Evolutionary conservation across 331 rosid genomes (phyloP).

Genomic region (Phaseolus coccineus): DNA sequence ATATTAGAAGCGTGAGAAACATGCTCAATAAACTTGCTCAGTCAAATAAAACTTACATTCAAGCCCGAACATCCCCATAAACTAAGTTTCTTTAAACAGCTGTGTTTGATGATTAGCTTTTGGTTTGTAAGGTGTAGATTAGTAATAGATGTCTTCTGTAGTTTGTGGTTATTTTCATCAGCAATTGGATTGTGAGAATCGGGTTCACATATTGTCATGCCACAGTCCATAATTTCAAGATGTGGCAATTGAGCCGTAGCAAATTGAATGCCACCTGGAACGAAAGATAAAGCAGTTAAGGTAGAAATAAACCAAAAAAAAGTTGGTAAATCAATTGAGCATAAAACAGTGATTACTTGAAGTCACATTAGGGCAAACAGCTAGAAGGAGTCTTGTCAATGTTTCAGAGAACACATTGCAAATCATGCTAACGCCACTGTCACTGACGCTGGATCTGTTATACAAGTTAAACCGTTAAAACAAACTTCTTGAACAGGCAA

Average conservation of each 20-base stretch:
- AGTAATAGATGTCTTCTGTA: conserved; percentile 47
- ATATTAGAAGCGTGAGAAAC: conserved; percentile 35
- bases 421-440: conserved; percentile 93
- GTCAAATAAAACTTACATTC: conserved; percentile 67
- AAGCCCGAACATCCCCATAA: conserved; percentile 97
- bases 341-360: conserved; percentile 71
- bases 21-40: conserved; percentile 6
- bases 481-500: not conserved
- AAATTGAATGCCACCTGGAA: conserved; percentile 92
- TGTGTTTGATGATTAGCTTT: conserved; percentile 88
- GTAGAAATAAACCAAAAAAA: conserved; percentile 17
- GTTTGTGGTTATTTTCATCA: conserved; percentile 48
- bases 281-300: conserved; percentile 23
- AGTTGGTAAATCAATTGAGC: conserved; percentile 30
- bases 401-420: conserved; percentile 90
- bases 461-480: conserved; percentile 33
- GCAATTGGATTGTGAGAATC: conserved; percentile 50
- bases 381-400: conserved; percentile 85
- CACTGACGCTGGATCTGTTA: conserved; percentile 90
- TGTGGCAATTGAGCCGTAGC: conserved; percentile 90
- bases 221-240: conserved; percentile 98
- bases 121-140: conserved; percentile 69
- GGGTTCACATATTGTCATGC: conserved; percentile 90
- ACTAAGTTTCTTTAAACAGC: conserved; percentile 80
- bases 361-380: conserved; percentile 93